Conservation (phyloP, 306 rosid species). For the Delonix regia region DNA sequence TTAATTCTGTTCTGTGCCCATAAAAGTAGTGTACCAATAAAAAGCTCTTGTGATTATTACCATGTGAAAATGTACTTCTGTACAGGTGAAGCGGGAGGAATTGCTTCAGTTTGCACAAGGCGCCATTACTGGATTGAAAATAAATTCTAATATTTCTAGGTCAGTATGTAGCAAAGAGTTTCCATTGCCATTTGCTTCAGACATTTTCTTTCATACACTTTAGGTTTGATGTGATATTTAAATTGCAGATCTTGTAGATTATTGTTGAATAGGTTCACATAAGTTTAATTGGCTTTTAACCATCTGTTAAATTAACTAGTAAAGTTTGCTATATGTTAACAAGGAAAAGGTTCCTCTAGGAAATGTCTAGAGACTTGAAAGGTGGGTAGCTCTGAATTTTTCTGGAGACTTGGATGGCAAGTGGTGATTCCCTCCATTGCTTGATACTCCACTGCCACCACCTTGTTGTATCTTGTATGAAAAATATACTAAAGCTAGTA, state of each 20-base stretch:
- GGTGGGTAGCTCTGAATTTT: background rate
- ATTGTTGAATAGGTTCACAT: background rate
- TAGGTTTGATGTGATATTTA: background rate
- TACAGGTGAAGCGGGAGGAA: constrained; percentile 95
- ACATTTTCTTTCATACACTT: background rate
- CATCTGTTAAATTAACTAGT: background rate
- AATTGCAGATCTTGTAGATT: background rate
- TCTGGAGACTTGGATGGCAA: background rate
- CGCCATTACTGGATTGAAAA: constrained; percentile 90
- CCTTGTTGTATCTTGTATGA: background rate
- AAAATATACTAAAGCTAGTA: background rate
- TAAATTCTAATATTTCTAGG: constrained; percentile 76
- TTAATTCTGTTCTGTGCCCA: background rate
- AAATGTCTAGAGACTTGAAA: background rate
- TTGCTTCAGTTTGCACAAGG: constrained; percentile 97
- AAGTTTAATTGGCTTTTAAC: background rate
- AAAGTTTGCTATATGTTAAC: background rate
- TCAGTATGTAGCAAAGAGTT: constrained; percentile 46
- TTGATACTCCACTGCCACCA: background rate
- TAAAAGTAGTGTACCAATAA: background rate
- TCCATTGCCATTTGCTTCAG: constrained; percentile 19
- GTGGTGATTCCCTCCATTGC: background rate
- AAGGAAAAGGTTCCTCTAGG: background rate
- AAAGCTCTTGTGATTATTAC: background rate
- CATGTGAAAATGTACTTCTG: background rate